Conservation (phyloP, 176 grass and related monocot genomes). For the Juncus effusus region DNA sequence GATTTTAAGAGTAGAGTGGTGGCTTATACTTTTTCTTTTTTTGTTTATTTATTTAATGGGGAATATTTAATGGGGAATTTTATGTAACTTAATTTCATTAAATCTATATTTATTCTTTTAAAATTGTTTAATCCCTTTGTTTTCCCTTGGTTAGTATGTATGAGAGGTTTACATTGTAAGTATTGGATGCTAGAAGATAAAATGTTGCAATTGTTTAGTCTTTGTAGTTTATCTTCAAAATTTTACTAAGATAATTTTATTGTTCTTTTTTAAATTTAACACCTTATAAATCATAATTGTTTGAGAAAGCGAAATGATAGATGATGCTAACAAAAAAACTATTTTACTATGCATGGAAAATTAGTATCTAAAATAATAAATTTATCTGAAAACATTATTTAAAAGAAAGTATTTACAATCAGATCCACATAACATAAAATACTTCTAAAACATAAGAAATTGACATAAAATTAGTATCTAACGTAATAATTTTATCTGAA, state of each 20-base stretch:
- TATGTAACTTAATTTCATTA: constrained; percentile 25
- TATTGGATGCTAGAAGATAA: constrained; percentile 22
- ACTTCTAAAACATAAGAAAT: no score
- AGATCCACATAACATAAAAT: no score
- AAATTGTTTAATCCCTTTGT: constrained; percentile 11
- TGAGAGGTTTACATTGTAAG: constrained; percentile 14
- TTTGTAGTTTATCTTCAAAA: constrained; percentile 5
- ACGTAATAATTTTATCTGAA: no score
- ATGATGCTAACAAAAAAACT: no score
- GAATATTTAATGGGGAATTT: constrained; percentile 25
- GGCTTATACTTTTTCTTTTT: constrained; percentile 2
- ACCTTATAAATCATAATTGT: no score
- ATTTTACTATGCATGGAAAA: no score
- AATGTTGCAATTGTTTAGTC: constrained; percentile 16
- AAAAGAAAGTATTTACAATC: no score
- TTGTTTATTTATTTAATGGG: constrained; percentile 30
- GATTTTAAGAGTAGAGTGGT: constrained; percentile 4
- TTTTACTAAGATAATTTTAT: not conserved
- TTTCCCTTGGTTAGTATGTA: not conserved
- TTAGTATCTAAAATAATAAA: no score
- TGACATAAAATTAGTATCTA: no score
- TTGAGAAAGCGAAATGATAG: no score
- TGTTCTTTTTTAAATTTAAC: no score
- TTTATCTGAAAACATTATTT: no score
- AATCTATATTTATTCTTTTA: constrained; percentile 28